Conservation (phyloP, 2,329 filamentous ascomycete genomes). For the Apiospora koreana region DNA sequence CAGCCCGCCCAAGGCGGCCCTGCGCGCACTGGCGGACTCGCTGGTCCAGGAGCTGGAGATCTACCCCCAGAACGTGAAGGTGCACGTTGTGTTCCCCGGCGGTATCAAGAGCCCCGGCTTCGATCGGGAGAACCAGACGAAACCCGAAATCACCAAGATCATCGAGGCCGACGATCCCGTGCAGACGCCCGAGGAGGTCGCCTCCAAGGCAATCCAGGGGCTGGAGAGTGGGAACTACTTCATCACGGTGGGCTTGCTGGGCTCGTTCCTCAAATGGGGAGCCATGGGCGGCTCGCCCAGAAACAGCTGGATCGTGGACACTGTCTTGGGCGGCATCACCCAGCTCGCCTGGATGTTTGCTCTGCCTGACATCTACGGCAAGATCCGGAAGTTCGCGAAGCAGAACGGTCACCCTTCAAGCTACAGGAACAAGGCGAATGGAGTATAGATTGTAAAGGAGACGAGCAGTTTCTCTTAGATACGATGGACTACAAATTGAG, state of each 20-base stretch:
- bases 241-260: slow-evolving; percentile 74
- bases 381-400: slow-evolving; percentile 58
- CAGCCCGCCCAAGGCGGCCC: slow-evolving; percentile 79
- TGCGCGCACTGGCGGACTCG: slow-evolving; percentile 80
- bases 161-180: slow-evolving; percentile 82
- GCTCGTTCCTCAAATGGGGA: slow-evolving; percentile 68
- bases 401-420: slow-evolving; percentile 59
- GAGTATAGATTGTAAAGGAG: neutral
- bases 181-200: slow-evolving; percentile 78
- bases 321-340: slow-evolving; percentile 54
- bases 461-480: neutral
- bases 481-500: neutral
- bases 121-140: slow-evolving; percentile 73
- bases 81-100: slow-evolving; percentile 83
- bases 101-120: slow-evolving; percentile 78
- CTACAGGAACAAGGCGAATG: slow-evolving; percentile 34
- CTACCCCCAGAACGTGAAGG: slow-evolving; percentile 79
- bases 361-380: slow-evolving; percentile 55
- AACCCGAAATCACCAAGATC: slow-evolving; percentile 76
- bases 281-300: slow-evolving; percentile 55
- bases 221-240: slow-evolving; percentile 81
- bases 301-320: slow-evolving; percentile 63
- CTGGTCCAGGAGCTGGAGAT: slow-evolving; percentile 81
- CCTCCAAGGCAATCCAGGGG: slow-evolving; percentile 66
- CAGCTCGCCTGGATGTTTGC: slow-evolving; percentile 60